Evolutionary conservation across 148 eudicot species (phyloP).

Genomic region (Cornus controversa): DNA sequence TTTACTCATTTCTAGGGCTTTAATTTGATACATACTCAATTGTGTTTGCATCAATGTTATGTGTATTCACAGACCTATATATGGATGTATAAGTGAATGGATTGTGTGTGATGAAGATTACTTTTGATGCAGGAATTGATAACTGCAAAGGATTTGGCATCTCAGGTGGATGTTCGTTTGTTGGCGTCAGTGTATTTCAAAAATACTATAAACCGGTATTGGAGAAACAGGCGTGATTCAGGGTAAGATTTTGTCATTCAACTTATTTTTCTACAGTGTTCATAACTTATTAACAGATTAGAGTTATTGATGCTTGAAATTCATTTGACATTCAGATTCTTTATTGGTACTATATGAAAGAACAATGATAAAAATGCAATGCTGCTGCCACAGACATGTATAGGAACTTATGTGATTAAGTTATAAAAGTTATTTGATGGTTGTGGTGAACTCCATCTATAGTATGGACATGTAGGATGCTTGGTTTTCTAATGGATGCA

Average conservation of each 20-base stretch:
- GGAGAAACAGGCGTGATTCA: slow-evolving; percentile 84
- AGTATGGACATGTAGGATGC: too few species aligned
- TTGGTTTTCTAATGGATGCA: too few species aligned
- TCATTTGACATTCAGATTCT: neutral
- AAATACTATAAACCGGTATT: slow-evolving; percentile 78
- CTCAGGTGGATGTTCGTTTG: slow-evolving; percentile 81
- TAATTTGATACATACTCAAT: neutral
- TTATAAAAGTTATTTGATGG: too few species aligned
- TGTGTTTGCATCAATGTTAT: neutral
- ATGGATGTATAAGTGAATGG: neutral
- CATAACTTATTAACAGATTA: too few species aligned
- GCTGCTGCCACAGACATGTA: too few species aligned
- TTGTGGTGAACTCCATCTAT: too few species aligned
- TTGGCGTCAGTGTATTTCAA: slow-evolving; percentile 94
- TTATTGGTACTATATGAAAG: neutral
- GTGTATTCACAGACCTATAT: too few species aligned
- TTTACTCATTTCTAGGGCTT: slow-evolving; percentile 36
- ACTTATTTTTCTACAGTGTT: neutral
- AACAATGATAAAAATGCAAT: too few species aligned
- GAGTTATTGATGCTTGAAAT: neutral
- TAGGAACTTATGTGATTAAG: too few species aligned
- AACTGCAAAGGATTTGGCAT: slow-evolving; percentile 71
- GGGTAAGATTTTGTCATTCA: slow-evolving; percentile 43
- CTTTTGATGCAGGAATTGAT: slow-evolving; percentile 74
- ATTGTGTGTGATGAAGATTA: slow-evolving; percentile 6